phyloP scores from a whole-genome alignment of 1,284 basidiomycete species.

The Ceratobasidium sp. region DNA sequence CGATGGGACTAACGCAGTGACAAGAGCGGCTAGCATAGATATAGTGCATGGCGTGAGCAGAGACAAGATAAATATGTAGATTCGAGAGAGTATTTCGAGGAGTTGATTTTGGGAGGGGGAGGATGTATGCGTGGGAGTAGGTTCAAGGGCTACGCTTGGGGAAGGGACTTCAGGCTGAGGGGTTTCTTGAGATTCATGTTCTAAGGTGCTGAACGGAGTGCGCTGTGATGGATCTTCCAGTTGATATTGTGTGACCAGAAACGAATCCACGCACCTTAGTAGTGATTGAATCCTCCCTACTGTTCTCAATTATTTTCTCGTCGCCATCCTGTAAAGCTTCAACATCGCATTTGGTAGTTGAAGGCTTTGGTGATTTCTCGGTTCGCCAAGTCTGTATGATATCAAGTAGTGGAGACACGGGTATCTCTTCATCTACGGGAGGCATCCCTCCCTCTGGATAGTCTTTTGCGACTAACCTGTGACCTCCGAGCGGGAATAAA shows the following conservation, averaged over 20 bases:
- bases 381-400: neutral
- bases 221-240: too few relatives aligned
- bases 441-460: constrained; percentile 60
- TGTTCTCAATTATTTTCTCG: too few relatives aligned
- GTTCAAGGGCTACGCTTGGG: too few relatives aligned
- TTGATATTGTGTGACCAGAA: constrained; percentile 9
- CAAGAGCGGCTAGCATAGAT: neutral
- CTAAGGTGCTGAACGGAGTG: too few relatives aligned
- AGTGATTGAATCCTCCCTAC: too few relatives aligned
- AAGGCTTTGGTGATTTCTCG: neutral
- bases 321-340: too few relatives aligned
- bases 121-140: too few relatives aligned
- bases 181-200: too few relatives aligned
- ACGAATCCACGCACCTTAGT: neutral
- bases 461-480: constrained; percentile 65
- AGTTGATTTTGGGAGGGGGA: too few relatives aligned
- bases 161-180: too few relatives aligned
- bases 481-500: constrained; percentile 69
- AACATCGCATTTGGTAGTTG: neutral
- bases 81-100: constrained; percentile 71
- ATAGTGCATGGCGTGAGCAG: constrained; percentile 56
- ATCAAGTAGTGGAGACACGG: constrained; percentile 47
- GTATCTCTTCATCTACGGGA: constrained; percentile 64
- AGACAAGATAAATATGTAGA: constrained; percentile 71
- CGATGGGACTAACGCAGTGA: constrained; percentile 70